Evolutionary conservation across 1,284 basidiomycete species (phyloP).

Genomic region (Mycena sp.): DNA sequence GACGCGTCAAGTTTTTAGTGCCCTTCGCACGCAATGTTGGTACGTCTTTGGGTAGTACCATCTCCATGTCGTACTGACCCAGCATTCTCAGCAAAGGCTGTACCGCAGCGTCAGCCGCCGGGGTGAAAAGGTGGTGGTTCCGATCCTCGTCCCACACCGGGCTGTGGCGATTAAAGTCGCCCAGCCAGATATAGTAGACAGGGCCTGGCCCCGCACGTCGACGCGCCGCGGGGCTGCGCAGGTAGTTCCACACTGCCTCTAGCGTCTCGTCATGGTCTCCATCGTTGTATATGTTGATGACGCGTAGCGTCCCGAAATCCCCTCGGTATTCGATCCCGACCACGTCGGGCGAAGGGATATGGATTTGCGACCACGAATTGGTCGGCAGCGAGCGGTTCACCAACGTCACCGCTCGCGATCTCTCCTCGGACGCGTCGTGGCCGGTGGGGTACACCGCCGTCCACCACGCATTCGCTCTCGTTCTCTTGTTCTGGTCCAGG

Average conservation of each 20-base stretch:
- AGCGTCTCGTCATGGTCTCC: slow-evolving; percentile 17
- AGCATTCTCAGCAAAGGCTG: slow-evolving; percentile 33
- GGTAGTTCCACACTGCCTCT: background rate
- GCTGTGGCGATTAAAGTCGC: slow-evolving; percentile 46
- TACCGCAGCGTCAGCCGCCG: background rate
- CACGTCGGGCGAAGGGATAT: slow-evolving; percentile 37
- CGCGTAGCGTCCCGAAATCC: background rate
- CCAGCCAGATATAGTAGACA: slow-evolving; percentile 35
- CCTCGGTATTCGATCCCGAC: slow-evolving; percentile 36
- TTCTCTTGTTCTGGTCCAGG: slow-evolving; percentile 31
- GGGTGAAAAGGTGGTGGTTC: slow-evolving; percentile 46
- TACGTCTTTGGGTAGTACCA: slow-evolving; percentile 36
- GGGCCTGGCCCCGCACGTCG: slow-evolving; percentile 12
- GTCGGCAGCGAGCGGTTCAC: slow-evolving; percentile 39
- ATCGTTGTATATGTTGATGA: slow-evolving; percentile 30
- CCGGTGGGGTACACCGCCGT: slow-evolving; percentile 36
- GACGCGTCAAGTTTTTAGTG: slow-evolving; percentile 40
- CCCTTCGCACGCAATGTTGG: slow-evolving; percentile 34
- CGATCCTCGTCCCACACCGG: slow-evolving; percentile 46
- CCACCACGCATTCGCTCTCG: slow-evolving; percentile 36
- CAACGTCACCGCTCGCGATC: slow-evolving; percentile 38
- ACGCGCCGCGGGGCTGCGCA: background rate
- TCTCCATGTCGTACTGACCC: slow-evolving; percentile 29
- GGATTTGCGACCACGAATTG: slow-evolving; percentile 35
- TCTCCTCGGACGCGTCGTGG: slow-evolving; percentile 12